phyloP scores from a whole-genome alignment of 2,329 filamentous ascomycete genomes.

The Emmonsiellopsis sp. region DNA sequence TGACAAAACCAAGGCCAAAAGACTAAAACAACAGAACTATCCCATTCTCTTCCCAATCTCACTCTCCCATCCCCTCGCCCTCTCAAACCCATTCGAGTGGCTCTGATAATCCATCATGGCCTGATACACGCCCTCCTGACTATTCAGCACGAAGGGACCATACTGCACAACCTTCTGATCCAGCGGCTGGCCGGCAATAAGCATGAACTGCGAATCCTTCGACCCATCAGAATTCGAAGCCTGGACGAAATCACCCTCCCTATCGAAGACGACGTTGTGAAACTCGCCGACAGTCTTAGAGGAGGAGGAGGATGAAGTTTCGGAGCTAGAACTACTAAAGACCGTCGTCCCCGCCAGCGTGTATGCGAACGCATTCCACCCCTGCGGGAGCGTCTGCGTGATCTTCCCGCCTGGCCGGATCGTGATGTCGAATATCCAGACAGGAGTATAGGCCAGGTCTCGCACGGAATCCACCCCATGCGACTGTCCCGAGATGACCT shows the following conservation, averaged over 20 bases:
- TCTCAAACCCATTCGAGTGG: slow-evolving; percentile 68
- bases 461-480: slow-evolving; percentile 79
- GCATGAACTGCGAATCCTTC: slow-evolving; percentile 44
- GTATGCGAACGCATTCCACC: slow-evolving; percentile 89
- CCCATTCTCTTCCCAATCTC: slow-evolving; percentile 75
- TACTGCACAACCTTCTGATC: slow-evolving; percentile 77
- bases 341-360: slow-evolving; percentile 62
- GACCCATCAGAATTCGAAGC: slow-evolving; percentile 59
- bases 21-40: not conserved
- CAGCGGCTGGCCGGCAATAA: slow-evolving; percentile 70
- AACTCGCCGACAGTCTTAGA: slow-evolving; percentile 54
- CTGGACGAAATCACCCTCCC: slow-evolving; percentile 65
- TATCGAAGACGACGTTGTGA: slow-evolving; percentile 83
- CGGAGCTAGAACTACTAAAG: slow-evolving; percentile 46
- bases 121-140: slow-evolving; percentile 63
- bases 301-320: slow-evolving; percentile 18
- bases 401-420: slow-evolving; percentile 71
- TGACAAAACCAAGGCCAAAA: not conserved
- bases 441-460: slow-evolving; percentile 89
- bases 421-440: slow-evolving; percentile 86
- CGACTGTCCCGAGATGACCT: slow-evolving; percentile 80
- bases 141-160: slow-evolving; percentile 71
- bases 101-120: slow-evolving; percentile 67
- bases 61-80: slow-evolving; percentile 68
- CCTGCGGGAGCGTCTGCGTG: slow-evolving; percentile 62